phyloP scores from a whole-genome alignment of 2,329 filamentous ascomycete genomes.

The Hypoxylon sp. region DNA sequence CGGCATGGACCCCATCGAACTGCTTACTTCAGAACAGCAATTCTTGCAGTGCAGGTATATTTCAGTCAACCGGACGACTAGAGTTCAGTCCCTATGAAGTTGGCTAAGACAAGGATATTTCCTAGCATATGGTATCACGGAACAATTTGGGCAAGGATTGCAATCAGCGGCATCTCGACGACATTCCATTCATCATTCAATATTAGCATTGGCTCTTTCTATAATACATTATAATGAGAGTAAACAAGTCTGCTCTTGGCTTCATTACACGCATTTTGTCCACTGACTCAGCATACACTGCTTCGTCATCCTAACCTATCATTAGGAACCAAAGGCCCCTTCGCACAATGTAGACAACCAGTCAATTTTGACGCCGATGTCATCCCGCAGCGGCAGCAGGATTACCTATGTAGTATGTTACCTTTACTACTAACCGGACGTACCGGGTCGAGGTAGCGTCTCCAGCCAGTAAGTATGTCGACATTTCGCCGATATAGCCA shows the following conservation, averaged over 20 bases:
- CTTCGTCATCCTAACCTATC: slow-evolving; percentile 9
- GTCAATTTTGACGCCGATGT: slow-evolving; percentile 30
- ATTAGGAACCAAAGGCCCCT: slow-evolving; percentile 3
- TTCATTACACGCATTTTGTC: background rate
- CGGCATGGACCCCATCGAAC: slow-evolving; percentile 6
- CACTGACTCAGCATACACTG: slow-evolving; percentile 31
- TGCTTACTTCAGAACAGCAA: slow-evolving; percentile 6
- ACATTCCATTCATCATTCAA: background rate
- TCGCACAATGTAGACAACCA: slow-evolving; percentile 14
- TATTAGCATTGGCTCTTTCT: background rate
- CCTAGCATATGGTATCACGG: background rate
- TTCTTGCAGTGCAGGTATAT: background rate
- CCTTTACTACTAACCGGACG: slow-evolving; percentile 11
- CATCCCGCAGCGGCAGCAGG: slow-evolving; percentile 27
- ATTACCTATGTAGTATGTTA: no score
- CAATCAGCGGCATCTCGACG: background rate
- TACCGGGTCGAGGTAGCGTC: slow-evolving; percentile 19
- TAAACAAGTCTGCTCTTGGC: background rate
- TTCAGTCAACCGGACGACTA: background rate
- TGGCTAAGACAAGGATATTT: background rate
- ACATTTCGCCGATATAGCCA: slow-evolving; percentile 20
- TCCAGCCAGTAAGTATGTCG: slow-evolving; percentile 8
- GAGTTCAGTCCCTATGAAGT: background rate
- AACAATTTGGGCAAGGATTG: slow-evolving; percentile 1
- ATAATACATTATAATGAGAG: background rate